Evolutionary conservation across 768 basidiomycete genomes (phyloP).

Genomic region (Tulasnella sp.): DNA sequence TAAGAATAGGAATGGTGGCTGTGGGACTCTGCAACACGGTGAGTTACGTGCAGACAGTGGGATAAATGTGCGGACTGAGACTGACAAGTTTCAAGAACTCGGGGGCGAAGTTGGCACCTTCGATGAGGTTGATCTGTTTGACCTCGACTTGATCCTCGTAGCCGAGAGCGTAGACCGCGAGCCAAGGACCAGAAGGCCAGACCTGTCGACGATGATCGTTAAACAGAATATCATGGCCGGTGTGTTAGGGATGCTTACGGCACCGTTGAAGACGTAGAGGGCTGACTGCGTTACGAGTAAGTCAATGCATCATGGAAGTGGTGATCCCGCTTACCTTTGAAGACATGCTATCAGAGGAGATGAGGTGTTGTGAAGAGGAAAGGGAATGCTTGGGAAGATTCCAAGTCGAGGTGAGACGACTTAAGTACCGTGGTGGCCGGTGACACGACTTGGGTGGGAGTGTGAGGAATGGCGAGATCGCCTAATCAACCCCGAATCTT

Average conservation of each 20-base stretch:
- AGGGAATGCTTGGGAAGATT: too few relatives aligned
- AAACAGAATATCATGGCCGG: background rate
- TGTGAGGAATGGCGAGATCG: too few relatives aligned
- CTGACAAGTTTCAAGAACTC: constrained; percentile 34
- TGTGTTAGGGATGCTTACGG: constrained; percentile 10
- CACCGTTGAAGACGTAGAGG: constrained; percentile 29
- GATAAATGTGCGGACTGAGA: background rate
- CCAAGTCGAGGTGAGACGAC: too few relatives aligned
- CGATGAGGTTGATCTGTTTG: constrained; percentile 32
- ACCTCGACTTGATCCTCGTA: constrained; percentile 27
- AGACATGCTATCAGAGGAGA: background rate
- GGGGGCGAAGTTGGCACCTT: constrained; percentile 40
- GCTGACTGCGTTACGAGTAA: constrained; percentile 19
- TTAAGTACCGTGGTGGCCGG: too few relatives aligned
- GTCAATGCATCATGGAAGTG: background rate
- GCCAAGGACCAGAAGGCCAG: constrained; percentile 33
- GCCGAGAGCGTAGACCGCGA: constrained; percentile 31
- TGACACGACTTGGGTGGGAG: too few relatives aligned
- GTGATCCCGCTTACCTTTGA: background rate
- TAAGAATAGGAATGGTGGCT: constrained; percentile 35
- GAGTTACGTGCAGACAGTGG: background rate
- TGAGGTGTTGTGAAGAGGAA: background rate
- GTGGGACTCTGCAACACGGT: constrained; percentile 30
- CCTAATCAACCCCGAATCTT: too few relatives aligned
- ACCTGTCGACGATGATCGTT: constrained; percentile 20